A percentile compares a stretch with the other conserved stretches of the same genome.
These are phyloP conservation scores for Celoporthe dispersa DNA, from an alignment of 2,329 filamentous ascomycete species.

Conservation along the genomic window DNA sequence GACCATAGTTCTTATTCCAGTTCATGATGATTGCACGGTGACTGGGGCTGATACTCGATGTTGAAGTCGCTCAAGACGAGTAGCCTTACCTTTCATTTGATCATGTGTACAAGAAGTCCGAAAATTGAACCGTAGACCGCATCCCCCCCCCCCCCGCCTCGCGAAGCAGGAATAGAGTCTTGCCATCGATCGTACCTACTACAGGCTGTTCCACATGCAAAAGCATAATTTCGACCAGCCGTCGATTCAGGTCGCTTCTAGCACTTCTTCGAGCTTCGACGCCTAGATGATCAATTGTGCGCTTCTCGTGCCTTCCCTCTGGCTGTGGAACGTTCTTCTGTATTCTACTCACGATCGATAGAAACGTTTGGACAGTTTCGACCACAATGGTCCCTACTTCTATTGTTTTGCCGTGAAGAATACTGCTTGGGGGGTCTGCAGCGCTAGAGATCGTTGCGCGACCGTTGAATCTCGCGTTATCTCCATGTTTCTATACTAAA, in stretches of 20 bases:
- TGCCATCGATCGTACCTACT: background rate
- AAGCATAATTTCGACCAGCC: background rate
- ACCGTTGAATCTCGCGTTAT: background rate
- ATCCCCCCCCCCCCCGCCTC: too few species aligned
- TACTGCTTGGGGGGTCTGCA: background rate
- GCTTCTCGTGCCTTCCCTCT: background rate
- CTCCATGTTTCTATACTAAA: background rate
- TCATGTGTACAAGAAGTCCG: background rate
- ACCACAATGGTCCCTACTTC: background rate
- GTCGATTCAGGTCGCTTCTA: background rate
- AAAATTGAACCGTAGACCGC: background rate
- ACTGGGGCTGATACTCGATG: background rate
- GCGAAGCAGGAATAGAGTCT: background rate
- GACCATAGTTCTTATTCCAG: background rate
- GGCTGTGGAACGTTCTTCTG: background rate
- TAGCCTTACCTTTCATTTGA: background rate
- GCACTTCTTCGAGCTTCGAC: background rate
- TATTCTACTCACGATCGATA: background rate
- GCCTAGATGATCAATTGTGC: background rate
- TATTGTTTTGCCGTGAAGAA: background rate
- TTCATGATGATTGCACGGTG: constrained; percentile 13
- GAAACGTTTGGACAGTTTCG: background rate
- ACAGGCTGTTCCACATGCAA: background rate
- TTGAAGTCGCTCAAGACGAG: constrained; percentile 9
- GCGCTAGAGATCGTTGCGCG: background rate